Conservation (phyloP, 2,329 filamentous ascomycete species). For the Westerdykella aurantiaca region DNA sequence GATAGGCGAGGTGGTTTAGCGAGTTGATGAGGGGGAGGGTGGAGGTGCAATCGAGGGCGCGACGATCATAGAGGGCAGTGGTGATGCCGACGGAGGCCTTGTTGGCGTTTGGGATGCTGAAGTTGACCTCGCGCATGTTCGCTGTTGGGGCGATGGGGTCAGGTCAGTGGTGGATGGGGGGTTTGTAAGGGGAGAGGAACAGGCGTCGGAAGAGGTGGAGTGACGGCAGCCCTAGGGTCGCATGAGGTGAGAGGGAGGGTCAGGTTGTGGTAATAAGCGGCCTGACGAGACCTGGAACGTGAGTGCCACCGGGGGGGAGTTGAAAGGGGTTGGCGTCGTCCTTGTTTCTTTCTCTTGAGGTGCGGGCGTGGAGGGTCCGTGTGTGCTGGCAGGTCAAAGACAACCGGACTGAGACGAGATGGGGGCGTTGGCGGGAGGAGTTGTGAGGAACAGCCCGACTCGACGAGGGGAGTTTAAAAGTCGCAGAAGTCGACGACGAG, state of each 20-base stretch:
- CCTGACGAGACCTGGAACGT: not conserved
- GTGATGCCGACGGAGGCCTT: conserved; percentile 99
- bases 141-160: conserved; percentile 12
- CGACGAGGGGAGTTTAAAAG: not conserved
- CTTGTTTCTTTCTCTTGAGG: conserved; percentile 1
- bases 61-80: conserved; percentile 93
- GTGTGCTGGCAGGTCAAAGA: conserved; percentile 9
- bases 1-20: conserved; percentile 95
- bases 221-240: conserved; percentile 28
- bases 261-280: not conserved
- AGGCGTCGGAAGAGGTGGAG: conserved; percentile 8
- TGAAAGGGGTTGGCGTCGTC: conserved; percentile 1
- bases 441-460: conserved; percentile 7
- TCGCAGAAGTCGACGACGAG: not conserved
- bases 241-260: conserved; percentile 19
- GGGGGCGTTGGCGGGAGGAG: conserved; percentile 8
- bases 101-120: conserved; percentile 98
- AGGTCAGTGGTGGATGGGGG: not conserved
- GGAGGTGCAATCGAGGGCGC: conserved; percentile 95
- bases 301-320: not conserved
- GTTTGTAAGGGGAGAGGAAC: not conserved
- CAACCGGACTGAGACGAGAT: conserved; percentile 9
- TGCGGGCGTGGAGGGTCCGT: conserved; percentile 6
- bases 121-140: conserved; percentile 98
- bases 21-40: conserved; percentile 98